phyloP scores from a whole-genome alignment of 2,329 filamentous ascomycete species.

The Fusarium algeriense region DNA sequence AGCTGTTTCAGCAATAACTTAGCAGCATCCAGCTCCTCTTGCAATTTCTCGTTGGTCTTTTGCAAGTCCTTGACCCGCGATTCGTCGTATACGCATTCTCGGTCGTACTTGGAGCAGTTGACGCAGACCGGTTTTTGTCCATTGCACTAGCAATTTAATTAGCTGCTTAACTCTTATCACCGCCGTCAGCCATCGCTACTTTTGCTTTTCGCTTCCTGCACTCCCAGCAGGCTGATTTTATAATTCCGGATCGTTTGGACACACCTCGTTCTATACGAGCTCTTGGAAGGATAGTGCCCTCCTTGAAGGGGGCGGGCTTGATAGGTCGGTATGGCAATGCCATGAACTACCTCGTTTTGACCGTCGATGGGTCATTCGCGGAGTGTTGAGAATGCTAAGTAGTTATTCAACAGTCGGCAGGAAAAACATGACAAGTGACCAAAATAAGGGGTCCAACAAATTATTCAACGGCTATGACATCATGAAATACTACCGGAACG shows the following conservation, averaged over 20 bases:
- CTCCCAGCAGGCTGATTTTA: too few relatives aligned
- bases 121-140: constrained; percentile 3
- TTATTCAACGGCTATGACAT: background rate
- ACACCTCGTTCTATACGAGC: too few relatives aligned
- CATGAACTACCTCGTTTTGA: too few relatives aligned
- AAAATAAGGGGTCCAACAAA: background rate
- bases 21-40: background rate
- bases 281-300: too few relatives aligned
- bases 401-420: accelerated
- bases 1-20: background rate
- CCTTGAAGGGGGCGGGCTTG: too few relatives aligned
- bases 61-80: background rate
- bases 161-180: too few relatives aligned
- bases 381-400: background rate
- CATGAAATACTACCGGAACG: background rate
- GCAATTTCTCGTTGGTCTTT: background rate
- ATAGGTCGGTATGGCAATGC: too few relatives aligned
- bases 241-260: too few relatives aligned
- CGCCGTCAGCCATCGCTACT: too few relatives aligned
- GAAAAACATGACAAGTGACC: background rate
- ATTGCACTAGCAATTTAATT: constrained; percentile 9
- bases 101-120: background rate
- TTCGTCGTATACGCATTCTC: constrained; percentile 22
- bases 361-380: background rate
- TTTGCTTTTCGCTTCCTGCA: too few relatives aligned